A percentile compares a stretch with the other conserved stretches of the same genome.
These are phyloP conservation scores for Malassezia psittaci DNA, from an alignment of 1,284 basidiomycete genomes.

Conservation along the genomic window DNA sequence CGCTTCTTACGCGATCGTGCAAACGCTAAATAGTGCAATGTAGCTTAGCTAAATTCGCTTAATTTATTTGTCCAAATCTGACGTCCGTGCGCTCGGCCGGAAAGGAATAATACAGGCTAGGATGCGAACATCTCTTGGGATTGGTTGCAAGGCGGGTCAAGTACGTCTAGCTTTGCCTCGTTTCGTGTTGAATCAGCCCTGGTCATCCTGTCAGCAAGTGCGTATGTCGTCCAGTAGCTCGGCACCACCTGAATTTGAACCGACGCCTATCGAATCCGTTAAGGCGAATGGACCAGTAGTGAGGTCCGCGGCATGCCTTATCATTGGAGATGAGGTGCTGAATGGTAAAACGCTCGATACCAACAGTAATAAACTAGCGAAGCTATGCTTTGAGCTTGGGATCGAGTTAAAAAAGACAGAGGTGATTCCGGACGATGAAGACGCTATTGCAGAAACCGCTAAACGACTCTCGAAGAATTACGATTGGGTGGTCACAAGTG, in stretches of 20 bases:
- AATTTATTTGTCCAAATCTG: neutral
- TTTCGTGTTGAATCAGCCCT: too few species aligned
- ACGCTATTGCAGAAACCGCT: constrained; percentile 77
- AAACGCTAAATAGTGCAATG: constrained; percentile 3
- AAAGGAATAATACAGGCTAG: too few species aligned
- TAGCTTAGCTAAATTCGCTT: too few species aligned
- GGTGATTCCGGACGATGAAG: constrained; percentile 79
- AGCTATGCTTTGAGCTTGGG: constrained; percentile 42
- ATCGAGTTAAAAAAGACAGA: constrained; percentile 57
- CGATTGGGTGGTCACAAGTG: constrained; percentile 29
- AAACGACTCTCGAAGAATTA: constrained; percentile 61
- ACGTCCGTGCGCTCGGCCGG: neutral
- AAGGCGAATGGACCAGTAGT: neutral
- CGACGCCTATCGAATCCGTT: neutral
- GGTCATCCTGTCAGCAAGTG: too few species aligned
- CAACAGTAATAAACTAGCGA: constrained; percentile 58
- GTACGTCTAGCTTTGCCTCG: too few species aligned
- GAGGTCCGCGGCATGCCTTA: constrained; percentile 30
- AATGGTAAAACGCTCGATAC: constrained; percentile 49
- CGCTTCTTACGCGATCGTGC: constrained; percentile 30
- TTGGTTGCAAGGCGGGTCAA: too few species aligned
- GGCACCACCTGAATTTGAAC: constrained; percentile 4
- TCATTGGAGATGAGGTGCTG: constrained; percentile 58
- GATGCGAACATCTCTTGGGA: too few species aligned
- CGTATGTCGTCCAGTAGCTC: neutral